Conservation (phyloP, 352 stramenopile species). For the Thalassiosira ordinaria region DNA sequence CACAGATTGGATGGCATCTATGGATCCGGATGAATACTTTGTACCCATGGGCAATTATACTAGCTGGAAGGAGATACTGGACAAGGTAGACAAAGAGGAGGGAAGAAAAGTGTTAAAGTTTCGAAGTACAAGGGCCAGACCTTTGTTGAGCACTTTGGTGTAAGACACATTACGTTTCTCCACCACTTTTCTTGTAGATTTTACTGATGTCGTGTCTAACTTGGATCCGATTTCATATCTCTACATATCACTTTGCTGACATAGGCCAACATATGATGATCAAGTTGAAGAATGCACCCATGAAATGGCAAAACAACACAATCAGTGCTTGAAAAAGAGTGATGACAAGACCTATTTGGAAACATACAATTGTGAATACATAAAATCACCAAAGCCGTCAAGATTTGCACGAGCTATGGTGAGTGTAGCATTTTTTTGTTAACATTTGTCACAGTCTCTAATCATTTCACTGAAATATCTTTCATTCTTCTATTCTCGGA, state of each 20-base stretch:
- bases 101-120: constrained; percentile 75
- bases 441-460: too few relatives aligned
- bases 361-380: constrained; percentile 65
- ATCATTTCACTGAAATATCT: too few relatives aligned
- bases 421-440: constrained; percentile 5
- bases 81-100: constrained; percentile 56
- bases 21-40: constrained; percentile 69
- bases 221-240: neutral
- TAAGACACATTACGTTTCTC: too few relatives aligned
- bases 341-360: constrained; percentile 60
- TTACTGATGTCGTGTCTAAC: neutral
- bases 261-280: constrained; percentile 51
- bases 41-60: constrained; percentile 69
- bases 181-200: too few relatives aligned
- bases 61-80: constrained; percentile 66
- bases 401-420: constrained; percentile 63
- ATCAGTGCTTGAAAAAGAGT: constrained; percentile 52
- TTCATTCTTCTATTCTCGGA: neutral
- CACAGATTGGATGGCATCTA: constrained; percentile 59
- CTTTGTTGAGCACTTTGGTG: constrained; percentile 41
- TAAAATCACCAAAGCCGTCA: constrained; percentile 60
- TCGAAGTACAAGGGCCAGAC: constrained; percentile 61
- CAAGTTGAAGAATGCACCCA: constrained; percentile 53
- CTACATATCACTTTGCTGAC: neutral
- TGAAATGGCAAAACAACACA: constrained; percentile 50